A percentile compares a stretch with the other conserved stretches of the same genome.
Conservation (phyloP, 2,329 filamentous ascomycete genomes). For the Colletotrichum navitas region DNA sequence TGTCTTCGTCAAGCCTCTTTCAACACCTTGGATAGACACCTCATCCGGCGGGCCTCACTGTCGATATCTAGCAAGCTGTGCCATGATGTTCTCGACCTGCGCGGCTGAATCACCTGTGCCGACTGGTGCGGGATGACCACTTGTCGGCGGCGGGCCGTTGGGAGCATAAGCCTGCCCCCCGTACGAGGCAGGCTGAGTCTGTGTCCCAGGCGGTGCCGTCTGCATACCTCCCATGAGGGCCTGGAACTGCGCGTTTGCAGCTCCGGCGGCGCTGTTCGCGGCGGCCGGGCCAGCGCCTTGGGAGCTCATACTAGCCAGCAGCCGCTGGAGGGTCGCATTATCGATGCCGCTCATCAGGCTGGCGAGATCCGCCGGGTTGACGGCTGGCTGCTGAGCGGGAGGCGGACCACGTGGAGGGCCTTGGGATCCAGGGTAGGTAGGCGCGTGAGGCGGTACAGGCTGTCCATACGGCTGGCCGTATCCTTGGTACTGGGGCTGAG, state of each 20-base stretch:
- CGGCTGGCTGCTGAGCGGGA: conserved; percentile 47
- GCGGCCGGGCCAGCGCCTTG: conserved; percentile 42
- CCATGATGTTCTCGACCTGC: conserved; percentile 80
- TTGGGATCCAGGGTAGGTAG: conserved; percentile 29
- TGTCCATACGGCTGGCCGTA: conserved; percentile 51
- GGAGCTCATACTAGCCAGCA: conserved; percentile 65
- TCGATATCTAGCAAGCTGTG: conserved; percentile 75
- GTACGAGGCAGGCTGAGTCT: conserved; percentile 48
- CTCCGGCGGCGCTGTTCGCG: conserved; percentile 41
- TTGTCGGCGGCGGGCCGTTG: conserved; percentile 46
- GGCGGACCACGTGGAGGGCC: conserved; percentile 42
- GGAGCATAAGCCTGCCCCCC: conserved; percentile 47
- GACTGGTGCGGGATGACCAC: conserved; percentile 40
- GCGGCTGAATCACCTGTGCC: conserved; percentile 56
- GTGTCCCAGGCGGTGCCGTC: conserved; percentile 40
- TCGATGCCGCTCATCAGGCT: conserved; percentile 77
- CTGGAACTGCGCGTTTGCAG: conserved; percentile 55
- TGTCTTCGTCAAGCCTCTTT: conserved; percentile 28
- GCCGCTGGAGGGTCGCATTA: conserved; percentile 75
- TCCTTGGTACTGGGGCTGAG: conserved; percentile 42
- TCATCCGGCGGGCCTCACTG: conserved; percentile 54
- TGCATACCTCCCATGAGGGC: conserved; percentile 57
- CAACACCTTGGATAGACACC: not conserved
- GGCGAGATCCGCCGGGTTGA: conserved; percentile 65
- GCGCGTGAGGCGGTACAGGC: conserved; percentile 42